These are phyloP conservation scores for Sonneratia alba DNA, from an alignment of 345 rosid species.

Conservation along the genomic window DNA sequence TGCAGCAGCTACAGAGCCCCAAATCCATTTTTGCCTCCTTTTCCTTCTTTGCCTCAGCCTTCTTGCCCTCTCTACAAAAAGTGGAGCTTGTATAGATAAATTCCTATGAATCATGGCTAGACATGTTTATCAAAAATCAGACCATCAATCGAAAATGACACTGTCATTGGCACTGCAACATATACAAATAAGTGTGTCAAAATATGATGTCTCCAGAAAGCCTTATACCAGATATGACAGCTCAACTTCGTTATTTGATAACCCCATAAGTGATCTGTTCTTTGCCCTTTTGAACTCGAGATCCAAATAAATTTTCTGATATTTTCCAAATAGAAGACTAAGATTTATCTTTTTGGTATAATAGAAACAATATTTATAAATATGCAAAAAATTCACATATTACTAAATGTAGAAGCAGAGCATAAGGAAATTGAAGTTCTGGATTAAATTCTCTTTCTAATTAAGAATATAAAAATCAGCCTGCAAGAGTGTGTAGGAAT, in stretches of 20 bases:
- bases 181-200: background rate
- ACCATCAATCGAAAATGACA: background rate
- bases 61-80: slow-evolving; percentile 40
- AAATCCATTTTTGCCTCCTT: slow-evolving; percentile 54
- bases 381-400: background rate
- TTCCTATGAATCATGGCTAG: background rate
- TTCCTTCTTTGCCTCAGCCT: slow-evolving; percentile 41
- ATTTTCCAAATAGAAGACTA: too few species aligned
- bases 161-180: background rate
- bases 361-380: too few species aligned
- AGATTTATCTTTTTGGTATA: too few species aligned
- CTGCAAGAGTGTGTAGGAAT: background rate
- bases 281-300: background rate
- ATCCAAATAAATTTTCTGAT: background rate
- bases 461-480: too few species aligned
- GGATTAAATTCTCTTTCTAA: too few species aligned
- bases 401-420: too few species aligned
- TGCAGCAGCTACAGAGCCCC: slow-evolving; percentile 62
- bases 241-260: background rate
- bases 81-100: background rate
- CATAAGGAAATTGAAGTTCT: background rate
- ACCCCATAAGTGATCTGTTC: background rate
- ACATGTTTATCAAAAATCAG: background rate
- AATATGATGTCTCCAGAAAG: background rate
- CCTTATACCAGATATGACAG: background rate